Conservation (phyloP, 352 stramenopile species). For the Blastocystis sp. region DNA sequence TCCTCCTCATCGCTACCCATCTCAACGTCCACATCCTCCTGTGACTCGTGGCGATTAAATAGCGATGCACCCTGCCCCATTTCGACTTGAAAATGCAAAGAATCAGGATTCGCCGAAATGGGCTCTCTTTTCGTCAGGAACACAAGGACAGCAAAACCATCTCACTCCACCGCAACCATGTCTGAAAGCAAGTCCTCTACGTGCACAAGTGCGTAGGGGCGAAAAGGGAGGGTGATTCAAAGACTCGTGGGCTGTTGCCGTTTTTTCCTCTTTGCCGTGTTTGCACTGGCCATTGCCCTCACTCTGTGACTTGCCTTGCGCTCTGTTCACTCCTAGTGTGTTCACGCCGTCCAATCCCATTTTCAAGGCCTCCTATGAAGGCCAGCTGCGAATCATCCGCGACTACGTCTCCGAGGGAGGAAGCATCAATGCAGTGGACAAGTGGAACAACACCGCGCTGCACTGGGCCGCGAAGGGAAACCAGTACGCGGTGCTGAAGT, state of each 20-base stretch:
- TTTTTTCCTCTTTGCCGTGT: neutral
- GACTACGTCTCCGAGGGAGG: slow-evolving; percentile 46
- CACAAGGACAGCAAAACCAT: neutral
- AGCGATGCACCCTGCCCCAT: slow-evolving; percentile 54
- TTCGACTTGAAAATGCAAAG: neutral
- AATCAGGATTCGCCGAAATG: neutral
- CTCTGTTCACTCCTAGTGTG: slow-evolving; percentile 3
- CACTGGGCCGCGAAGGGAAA: slow-evolving; percentile 66
- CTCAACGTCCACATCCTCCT: neutral
- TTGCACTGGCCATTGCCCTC: neutral
- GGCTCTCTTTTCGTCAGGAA: neutral
- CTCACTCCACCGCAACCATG: neutral
- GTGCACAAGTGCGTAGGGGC: neutral
- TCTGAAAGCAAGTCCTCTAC: neutral
- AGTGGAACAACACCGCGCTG: slow-evolving; percentile 60
- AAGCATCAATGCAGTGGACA: slow-evolving; percentile 51
- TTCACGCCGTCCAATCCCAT: slow-evolving; percentile 55
- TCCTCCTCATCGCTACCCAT: slow-evolving; percentile 30
- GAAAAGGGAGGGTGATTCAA: neutral
- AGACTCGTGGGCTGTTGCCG: slow-evolving; percentile 28
- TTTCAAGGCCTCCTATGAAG: slow-evolving; percentile 43
- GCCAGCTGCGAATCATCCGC: neutral
- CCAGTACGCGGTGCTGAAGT: neutral
- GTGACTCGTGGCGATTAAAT: neutral
- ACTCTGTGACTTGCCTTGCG: neutral